Percentiles rank a stretch among this genome's conserved stretches.
These are phyloP conservation scores for Galeopsis tetrahit DNA, from an alignment of 257 asterid species.

Conservation along the genomic window DNA sequence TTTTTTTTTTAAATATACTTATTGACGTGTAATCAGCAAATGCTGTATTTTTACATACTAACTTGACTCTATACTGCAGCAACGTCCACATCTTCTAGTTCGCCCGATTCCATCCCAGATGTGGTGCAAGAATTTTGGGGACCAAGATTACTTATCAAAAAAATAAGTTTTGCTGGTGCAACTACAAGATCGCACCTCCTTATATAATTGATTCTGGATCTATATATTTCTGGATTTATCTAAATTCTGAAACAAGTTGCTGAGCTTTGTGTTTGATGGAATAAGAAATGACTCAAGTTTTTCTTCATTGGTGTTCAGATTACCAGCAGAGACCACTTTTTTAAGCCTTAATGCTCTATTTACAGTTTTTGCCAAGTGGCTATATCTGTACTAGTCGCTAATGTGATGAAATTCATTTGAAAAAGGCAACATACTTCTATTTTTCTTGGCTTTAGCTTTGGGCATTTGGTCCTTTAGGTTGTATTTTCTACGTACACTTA, in stretches of 20 bases:
- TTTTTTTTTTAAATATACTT: too few species aligned
- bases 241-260: too few species aligned
- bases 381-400: background rate
- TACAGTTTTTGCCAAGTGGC: background rate
- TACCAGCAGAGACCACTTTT: too few species aligned
- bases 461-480: background rate
- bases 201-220: too few species aligned
- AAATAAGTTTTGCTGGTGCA: too few species aligned
- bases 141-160: conserved; percentile 40
- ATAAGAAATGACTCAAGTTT: too few species aligned
- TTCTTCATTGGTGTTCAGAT: too few species aligned
- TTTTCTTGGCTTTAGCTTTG: background rate
- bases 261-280: too few species aligned
- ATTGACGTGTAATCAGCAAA: too few species aligned
- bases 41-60: too few species aligned
- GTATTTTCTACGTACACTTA: background rate
- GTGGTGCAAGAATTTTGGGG: conserved; percentile 62
- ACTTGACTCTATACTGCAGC: conserved; percentile 38
- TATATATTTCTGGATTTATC: background rate
- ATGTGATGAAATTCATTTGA: conserved; percentile 1
- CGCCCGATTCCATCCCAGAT: conserved; percentile 57
- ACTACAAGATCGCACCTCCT: too few species aligned
- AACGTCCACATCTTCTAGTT: conserved; percentile 57
- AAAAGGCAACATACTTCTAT: background rate
- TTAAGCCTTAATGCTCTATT: background rate